A percentile compares a stretch with the other conserved stretches of the same genome.
Evolutionary conservation across 2,329 filamentous ascomycete genomes (phyloP).

Genomic region (Sphaerostilbella broomeana): DNA sequence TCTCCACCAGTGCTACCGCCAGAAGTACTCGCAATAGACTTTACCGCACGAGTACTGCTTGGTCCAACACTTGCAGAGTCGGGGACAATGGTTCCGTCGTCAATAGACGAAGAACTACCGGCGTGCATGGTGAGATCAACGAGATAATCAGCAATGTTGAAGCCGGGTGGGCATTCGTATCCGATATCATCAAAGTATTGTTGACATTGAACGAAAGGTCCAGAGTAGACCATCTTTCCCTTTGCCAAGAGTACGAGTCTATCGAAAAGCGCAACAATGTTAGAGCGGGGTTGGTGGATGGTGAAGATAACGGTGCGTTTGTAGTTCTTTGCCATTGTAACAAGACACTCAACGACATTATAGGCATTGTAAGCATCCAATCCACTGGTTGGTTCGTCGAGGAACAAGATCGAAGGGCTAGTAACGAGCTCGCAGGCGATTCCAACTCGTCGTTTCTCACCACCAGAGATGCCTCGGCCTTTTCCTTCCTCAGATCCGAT

Average conservation of each 20-base stretch:
- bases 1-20: constrained; percentile 67
- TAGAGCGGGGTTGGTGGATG: constrained; percentile 95
- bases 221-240: constrained; percentile 87
- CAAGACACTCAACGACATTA: constrained; percentile 94
- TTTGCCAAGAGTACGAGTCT: constrained; percentile 85
- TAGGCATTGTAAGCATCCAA: constrained; percentile 96
- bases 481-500: constrained; percentile 95
- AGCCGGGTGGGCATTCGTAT: constrained; percentile 88
- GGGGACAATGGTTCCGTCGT: constrained; percentile 46
- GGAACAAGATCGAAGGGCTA: constrained; percentile 91
- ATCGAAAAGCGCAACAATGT: constrained; percentile 96
- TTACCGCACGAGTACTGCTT: constrained; percentile 81
- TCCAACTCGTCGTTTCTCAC: constrained; percentile 90
- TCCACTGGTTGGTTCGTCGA: constrained; percentile 95
- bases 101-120: constrained; percentile 49
- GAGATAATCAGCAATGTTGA: constrained; percentile 97
- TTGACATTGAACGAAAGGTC: constrained; percentile 82
- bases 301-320: constrained; percentile 97
- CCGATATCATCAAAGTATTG: constrained; percentile 87
- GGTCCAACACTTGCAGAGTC: constrained; percentile 66
- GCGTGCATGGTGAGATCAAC: constrained; percentile 98
- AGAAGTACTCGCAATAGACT: constrained; percentile 81
- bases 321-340: constrained; percentile 91
- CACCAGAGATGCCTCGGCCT: constrained; percentile 91
- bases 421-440: constrained; percentile 98